Percentiles rank a stretch among this genome's conserved stretches.
phyloP scores from a whole-genome alignment of 1,139 yeast species.

The Saccharomyces hybrid region DNA sequence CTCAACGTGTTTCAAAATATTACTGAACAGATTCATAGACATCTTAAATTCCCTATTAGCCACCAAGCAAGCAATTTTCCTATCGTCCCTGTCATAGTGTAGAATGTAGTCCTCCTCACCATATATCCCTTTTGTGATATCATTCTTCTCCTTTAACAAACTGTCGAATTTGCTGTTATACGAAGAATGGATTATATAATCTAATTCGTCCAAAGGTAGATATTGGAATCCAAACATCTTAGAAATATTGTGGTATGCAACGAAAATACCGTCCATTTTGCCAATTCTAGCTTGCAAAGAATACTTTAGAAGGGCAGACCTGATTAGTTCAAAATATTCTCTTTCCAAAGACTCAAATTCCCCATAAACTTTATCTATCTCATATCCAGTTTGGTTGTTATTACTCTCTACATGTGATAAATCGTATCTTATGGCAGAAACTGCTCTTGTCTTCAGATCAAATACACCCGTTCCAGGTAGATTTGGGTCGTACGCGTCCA shows the following conservation, averaged over 20 bases:
- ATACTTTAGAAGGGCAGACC: conserved; percentile 75
- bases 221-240: conserved; percentile 87
- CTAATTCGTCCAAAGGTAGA: conserved; percentile 66
- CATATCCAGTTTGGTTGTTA: conserved; percentile 53
- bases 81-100: conserved; percentile 17
- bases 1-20: conserved; percentile 39
- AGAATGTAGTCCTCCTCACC: conserved; percentile 21
- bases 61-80: conserved; percentile 39
- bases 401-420: conserved; percentile 50
- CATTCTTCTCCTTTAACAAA: conserved; percentile 27
- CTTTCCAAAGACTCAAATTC: conserved; percentile 68
- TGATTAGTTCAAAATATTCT: conserved; percentile 66
- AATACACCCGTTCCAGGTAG: conserved; percentile 89
- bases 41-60: conserved; percentile 69
- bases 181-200: conserved; percentile 46
- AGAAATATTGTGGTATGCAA: conserved; percentile 81
- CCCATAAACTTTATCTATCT: conserved; percentile 54
- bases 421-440: conserved; percentile 76
- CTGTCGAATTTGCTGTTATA: conserved; percentile 13
- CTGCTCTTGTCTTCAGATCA: conserved; percentile 89
- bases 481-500: conserved; percentile 70
- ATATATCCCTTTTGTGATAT: conserved; percentile 26
- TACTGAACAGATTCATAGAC: conserved; percentile 51
- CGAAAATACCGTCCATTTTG: conserved; percentile 90
- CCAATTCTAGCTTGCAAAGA: conserved; percentile 90